A percentile compares a stretch with the other conserved stretches of the same genome.
These are phyloP conservation scores for Paraleonurus japonicus DNA, from an alignment of 257 asterid genomes.

Conservation along the genomic window DNA sequence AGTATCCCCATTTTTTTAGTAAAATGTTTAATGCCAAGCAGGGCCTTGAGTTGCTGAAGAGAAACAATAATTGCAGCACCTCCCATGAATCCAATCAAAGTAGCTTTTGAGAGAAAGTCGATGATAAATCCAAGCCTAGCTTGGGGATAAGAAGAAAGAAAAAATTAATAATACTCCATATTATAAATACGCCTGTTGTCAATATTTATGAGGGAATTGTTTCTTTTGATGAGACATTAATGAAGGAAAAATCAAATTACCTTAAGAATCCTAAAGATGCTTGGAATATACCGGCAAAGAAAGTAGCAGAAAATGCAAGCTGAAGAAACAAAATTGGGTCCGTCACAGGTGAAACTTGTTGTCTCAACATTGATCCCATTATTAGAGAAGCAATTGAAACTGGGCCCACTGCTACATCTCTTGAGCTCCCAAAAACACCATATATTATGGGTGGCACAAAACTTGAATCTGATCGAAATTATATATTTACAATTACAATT, in stretches of 20 bases:
- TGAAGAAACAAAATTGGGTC: slow-evolving; percentile 66
- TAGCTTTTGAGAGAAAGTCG: slow-evolving; percentile 75
- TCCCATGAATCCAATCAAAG: slow-evolving; percentile 75
- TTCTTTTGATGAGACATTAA: too few relatives aligned
- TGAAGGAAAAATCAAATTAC: slow-evolving; percentile 22
- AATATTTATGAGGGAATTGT: not conserved
- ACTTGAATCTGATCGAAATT: slow-evolving; percentile 86
- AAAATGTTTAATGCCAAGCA: slow-evolving; percentile 62
- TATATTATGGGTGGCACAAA: slow-evolving; percentile 76
- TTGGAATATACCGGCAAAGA: slow-evolving; percentile 78
- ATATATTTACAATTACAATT: too few relatives aligned
- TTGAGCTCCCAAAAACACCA: slow-evolving; percentile 76
- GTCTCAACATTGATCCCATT: slow-evolving; percentile 71
- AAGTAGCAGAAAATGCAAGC: slow-evolving; percentile 65
- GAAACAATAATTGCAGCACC: slow-evolving; percentile 84
- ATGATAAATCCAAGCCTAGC: slow-evolving; percentile 63
- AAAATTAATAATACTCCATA: not conserved
- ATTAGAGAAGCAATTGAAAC: slow-evolving; percentile 74
- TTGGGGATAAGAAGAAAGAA: not conserved
- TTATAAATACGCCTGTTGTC: not conserved
- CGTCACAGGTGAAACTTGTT: slow-evolving; percentile 49
- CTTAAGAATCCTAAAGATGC: slow-evolving; percentile 66
- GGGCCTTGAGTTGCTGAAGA: slow-evolving; percentile 69
- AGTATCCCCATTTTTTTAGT: slow-evolving; percentile 65
- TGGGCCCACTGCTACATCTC: slow-evolving; percentile 81